phyloP scores from a whole-genome alignment of 2,329 filamentous ascomycete species.

The Talaromyces sp. region DNA sequence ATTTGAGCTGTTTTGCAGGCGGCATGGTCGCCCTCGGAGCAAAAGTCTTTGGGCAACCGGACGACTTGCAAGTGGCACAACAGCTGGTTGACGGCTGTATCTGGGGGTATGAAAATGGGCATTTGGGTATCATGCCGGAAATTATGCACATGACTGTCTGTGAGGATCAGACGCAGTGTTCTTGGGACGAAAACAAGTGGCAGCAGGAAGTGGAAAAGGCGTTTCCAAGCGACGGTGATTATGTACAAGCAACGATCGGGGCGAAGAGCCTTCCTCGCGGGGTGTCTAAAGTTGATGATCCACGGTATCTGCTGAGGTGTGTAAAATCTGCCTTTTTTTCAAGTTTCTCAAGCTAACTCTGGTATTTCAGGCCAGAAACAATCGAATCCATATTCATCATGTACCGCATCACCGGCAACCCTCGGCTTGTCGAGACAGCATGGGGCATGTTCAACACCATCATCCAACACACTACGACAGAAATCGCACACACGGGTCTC shows the following conservation, averaged over 20 bases:
- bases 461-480: slow-evolving; percentile 60
- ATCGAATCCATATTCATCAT: slow-evolving; percentile 87
- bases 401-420: slow-evolving; percentile 82
- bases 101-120: slow-evolving; percentile 50
- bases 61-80: slow-evolving; percentile 46
- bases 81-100: slow-evolving; percentile 53
- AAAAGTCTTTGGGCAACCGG: slow-evolving; percentile 47
- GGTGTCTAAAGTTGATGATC: slow-evolving; percentile 1
- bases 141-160: slow-evolving; percentile 42
- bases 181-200: slow-evolving; percentile 34
- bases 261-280: neutral
- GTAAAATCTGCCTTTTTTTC: neutral
- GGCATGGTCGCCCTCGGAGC: slow-evolving; percentile 54
- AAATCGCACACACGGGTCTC: slow-evolving; percentile 60
- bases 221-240: neutral
- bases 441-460: slow-evolving; percentile 82
- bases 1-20: slow-evolving; percentile 52
- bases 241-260: neutral
- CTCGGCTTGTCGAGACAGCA: slow-evolving; percentile 70
- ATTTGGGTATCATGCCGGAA: slow-evolving; percentile 54
- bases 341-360: slow-evolving; percentile 2
- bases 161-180: slow-evolving; percentile 30
- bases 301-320: slow-evolving; percentile 5
- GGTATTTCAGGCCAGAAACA: slow-evolving; percentile 63
- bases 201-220: neutral